Evolutionary conservation across 1,284 basidiomycete genomes (phyloP).

Genomic region (Cerioporus squamosus): DNA sequence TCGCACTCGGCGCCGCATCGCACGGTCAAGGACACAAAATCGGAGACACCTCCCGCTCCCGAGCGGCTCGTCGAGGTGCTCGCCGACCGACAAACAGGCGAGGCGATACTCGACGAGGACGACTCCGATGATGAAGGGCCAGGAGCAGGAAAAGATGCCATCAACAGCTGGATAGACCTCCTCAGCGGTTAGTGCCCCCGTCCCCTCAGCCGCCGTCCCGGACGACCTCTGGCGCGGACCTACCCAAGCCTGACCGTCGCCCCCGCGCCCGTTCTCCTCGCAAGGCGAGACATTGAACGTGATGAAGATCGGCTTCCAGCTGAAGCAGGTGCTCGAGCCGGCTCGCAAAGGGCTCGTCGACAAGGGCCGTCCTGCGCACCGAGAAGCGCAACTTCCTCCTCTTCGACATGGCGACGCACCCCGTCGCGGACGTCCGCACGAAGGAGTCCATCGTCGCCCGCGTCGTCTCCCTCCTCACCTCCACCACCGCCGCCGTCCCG

Average conservation of each 20-base stretch:
- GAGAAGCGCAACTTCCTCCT: slow-evolving; percentile 96
- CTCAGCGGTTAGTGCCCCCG: slow-evolving; percentile 75
- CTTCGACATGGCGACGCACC: slow-evolving; percentile 99
- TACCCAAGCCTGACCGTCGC: slow-evolving; percentile 21
- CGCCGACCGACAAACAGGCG: slow-evolving; percentile 89
- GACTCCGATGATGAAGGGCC: slow-evolving; percentile 90
- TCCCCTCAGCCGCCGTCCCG: slow-evolving; percentile 5
- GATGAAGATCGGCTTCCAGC: slow-evolving; percentile 97
- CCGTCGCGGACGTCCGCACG: slow-evolving; percentile 89
- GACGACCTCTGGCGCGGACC: neutral
- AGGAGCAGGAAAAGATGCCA: slow-evolving; percentile 78
- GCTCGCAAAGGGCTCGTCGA: slow-evolving; percentile 97
- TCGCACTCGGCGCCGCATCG: slow-evolving; percentile 91
- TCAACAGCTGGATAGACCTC: slow-evolving; percentile 93
- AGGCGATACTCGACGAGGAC: slow-evolving; percentile 95
- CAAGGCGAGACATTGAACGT: slow-evolving; percentile 99
- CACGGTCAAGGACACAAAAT: slow-evolving; percentile 85
- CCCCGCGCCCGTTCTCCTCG: neutral
- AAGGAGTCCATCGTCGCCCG: slow-evolving; percentile 83
- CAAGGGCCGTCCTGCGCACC: slow-evolving; percentile 95
- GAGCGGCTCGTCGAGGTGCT: slow-evolving; percentile 89
- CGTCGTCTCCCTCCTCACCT: slow-evolving; percentile 77
- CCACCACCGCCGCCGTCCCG: slow-evolving; percentile 83
- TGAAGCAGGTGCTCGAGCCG: slow-evolving; percentile 97
- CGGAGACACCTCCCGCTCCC: slow-evolving; percentile 77